A percentile compares a stretch with the other conserved stretches of the same genome.
Conservation (phyloP, 106 monocot genomes). For the Ottelia alismoides region DNA sequence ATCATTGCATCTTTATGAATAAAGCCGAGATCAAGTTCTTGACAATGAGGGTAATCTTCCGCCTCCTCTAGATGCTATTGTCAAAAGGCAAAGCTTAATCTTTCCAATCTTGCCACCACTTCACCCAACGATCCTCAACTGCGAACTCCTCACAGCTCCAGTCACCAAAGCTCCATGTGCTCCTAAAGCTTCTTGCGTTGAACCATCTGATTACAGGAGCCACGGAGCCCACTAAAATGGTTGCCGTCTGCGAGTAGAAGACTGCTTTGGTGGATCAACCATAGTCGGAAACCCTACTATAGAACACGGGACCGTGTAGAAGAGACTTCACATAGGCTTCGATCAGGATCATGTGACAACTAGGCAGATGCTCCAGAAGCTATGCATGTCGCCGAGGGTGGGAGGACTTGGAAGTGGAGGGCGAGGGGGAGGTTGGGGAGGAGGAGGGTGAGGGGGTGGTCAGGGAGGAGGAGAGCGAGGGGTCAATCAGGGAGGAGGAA, state of each 20-base stretch:
- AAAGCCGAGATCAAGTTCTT: background rate
- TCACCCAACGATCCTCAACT: too few species aligned
- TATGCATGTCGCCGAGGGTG: background rate
- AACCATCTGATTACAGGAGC: too few species aligned
- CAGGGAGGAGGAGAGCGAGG: too few species aligned
- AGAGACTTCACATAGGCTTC: too few species aligned
- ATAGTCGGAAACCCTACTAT: too few species aligned
- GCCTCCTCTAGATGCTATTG: background rate
- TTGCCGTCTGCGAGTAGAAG: background rate
- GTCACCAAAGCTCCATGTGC: background rate
- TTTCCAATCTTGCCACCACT: background rate
- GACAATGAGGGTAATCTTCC: background rate
- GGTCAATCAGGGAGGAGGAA: too few species aligned
- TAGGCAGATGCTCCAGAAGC: conserved; percentile 1
- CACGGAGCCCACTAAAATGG: too few species aligned
- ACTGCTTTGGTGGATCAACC: background rate
- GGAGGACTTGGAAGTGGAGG: too few species aligned
- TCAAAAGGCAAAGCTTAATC: background rate
- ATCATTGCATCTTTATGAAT: background rate
- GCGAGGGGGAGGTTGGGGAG: too few species aligned
- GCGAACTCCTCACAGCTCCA: background rate
- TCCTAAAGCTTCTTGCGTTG: too few species aligned
- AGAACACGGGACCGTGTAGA: too few species aligned
- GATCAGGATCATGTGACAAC: background rate
- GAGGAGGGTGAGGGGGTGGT: too few species aligned